Evolutionary conservation across 169 alveolate genomes (phyloP).

Genomic region (Cytauxzoon felis): DNA sequence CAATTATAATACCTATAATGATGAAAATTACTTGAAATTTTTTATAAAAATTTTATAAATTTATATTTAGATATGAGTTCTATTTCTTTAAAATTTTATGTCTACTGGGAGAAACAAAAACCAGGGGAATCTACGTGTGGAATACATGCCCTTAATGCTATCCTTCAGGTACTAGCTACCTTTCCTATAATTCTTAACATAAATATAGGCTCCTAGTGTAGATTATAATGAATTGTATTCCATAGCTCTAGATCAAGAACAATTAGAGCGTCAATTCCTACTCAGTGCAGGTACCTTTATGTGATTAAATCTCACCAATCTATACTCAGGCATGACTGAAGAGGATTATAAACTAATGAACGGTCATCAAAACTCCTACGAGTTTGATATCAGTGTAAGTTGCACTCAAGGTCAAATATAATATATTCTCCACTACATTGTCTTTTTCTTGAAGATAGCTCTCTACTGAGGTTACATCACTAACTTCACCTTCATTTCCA

Average conservation of each 20-base stretch:
- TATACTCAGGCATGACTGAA: neutral
- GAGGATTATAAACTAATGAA: neutral
- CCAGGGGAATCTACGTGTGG: constrained; percentile 39
- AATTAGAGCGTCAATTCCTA: constrained; percentile 10
- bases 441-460: too few relatives aligned
- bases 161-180: constrained; percentile 4
- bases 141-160: constrained; percentile 14
- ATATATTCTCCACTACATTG: too few relatives aligned
- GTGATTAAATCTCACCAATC: neutral
- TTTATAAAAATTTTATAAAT: neutral
- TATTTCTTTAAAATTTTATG: neutral
- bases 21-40: constrained; percentile 25
- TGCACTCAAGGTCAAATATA: neutral
- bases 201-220: constrained; percentile 6
- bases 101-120: constrained; percentile 28
- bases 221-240: neutral
- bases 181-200: neutral
- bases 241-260: neutral
- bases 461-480: too few relatives aligned
- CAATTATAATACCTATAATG: constrained; percentile 37
- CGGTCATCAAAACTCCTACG: neutral
- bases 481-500: too few relatives aligned
- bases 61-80: too few relatives aligned
- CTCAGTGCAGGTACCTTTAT: constrained; percentile 11
- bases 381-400: constrained; percentile 8